Base-by-base conservation (phyloP, 176 grass and related monocot species). In the Elymus sibiricus region DNA sequence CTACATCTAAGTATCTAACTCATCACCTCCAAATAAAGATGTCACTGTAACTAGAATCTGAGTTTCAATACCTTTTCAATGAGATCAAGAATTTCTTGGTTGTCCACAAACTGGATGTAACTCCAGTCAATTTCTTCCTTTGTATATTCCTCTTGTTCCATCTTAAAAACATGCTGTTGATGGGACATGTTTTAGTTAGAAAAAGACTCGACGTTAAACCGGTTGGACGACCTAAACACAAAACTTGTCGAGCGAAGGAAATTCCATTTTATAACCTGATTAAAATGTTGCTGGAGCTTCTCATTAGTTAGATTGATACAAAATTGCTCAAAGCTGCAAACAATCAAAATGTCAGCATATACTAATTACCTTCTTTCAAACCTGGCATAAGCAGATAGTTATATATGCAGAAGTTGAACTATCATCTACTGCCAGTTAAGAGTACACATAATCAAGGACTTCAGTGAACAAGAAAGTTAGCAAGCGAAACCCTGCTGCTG, bases 111-210 rank as follows among this genome's bases (percentile, higher is more conserved):
- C 9, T 98, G 88, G 60, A 98, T 98, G 82, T 98, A 98, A 76
- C 96, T 98, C 96, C 96, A 98, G 66, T 93, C 92, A 77, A 98
- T 98, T 91, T 95, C 90, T 94, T 98, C 96, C 81, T 94, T 98
- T 2, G 93, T 98, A 87, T 98, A 98, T 89, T 98, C 95, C 82
- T 98, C 93, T 83, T 98, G 95, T 84, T 98, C 95, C 96, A 94
- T 98, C 87, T 98, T 98, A 92, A 98, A 98, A 51, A 98, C 96
- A 92, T 98, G 96, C 93, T 95, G 93, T 91, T 90, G 22, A 89
- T 24, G 65, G 86, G 59, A 87, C 26, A 75, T 76, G 21, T 49
- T 8, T 46, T 84, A 26, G 70, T 90, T 80, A 88, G 62, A 77
- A 51, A 51, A 26, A 22, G 34, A 55, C 46, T 80, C 22, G 40